A percentile compares a stretch with the other conserved stretches of the same genome.
These are phyloP conservation scores for Penicillium digitatum DNA, from an alignment of 2,329 filamentous ascomycete species.

Conservation along the genomic window DNA sequence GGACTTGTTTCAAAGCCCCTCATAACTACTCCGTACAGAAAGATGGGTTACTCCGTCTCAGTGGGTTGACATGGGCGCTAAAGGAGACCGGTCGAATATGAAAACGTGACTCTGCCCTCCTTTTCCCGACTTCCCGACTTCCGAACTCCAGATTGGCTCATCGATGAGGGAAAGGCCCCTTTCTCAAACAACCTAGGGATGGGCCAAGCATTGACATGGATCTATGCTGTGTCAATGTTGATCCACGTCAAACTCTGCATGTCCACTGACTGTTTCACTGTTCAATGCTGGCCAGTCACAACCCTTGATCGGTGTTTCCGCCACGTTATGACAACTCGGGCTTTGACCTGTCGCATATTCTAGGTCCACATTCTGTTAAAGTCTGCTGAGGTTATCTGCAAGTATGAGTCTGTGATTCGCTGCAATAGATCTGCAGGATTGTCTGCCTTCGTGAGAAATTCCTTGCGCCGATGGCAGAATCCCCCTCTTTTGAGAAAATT, in stretches of 20 bases:
- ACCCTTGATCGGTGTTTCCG: neutral
- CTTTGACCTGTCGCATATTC: constrained; percentile 13
- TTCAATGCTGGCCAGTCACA: constrained; percentile 16
- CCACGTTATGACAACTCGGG: constrained; percentile 1
- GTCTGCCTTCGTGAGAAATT: neutral
- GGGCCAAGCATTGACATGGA: constrained; percentile 10
- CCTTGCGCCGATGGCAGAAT: constrained; percentile 5
- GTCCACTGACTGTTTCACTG: constrained; percentile 16
- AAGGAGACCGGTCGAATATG: neutral
- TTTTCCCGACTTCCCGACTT: constrained; percentile 10
- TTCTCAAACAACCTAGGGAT: constrained; percentile 17
- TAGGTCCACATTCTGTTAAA: constrained; percentile 2
- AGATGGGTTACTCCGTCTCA: neutral
- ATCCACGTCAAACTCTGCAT: constrained; percentile 4
- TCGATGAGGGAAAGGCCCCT: constrained; percentile 9
- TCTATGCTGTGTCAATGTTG: constrained; percentile 11
- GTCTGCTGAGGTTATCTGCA: neutral
- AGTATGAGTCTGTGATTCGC: neutral
- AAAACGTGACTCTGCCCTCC: neutral
- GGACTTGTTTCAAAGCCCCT: neutral
- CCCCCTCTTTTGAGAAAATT: neutral
- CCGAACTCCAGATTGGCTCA: constrained; percentile 11
- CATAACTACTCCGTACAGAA: too few relatives aligned
- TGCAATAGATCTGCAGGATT: neutral
- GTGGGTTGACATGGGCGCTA: constrained; percentile 1